These are phyloP conservation scores for Coniochaeta ligniaria DNA, from an alignment of 2,329 filamentous ascomycete genomes.

Conservation along the genomic window DNA sequence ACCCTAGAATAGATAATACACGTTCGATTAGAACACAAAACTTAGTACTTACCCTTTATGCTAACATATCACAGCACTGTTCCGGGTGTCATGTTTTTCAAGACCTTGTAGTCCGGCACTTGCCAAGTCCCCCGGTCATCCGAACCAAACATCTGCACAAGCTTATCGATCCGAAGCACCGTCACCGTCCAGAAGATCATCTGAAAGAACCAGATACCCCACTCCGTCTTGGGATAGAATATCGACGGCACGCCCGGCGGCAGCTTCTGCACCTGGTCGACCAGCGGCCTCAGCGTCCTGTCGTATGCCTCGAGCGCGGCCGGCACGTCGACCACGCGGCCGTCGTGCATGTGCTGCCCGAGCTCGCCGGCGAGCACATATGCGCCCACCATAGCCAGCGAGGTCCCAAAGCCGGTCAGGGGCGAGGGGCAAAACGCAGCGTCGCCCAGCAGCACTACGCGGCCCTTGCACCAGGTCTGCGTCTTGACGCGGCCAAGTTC, in stretches of 20 bases:
- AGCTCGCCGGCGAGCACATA: constrained; percentile 51
- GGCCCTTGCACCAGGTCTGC: constrained; percentile 32
- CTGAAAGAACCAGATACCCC: constrained; percentile 7
- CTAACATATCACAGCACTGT: background rate
- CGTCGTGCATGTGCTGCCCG: constrained; percentile 6
- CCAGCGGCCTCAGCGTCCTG: constrained; percentile 31
- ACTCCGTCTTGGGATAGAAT: constrained; percentile 3
- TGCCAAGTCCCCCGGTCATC: background rate
- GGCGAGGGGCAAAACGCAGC: constrained; percentile 42
- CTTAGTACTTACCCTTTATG: background rate
- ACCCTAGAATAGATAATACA: background rate
- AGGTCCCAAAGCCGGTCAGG: constrained; percentile 44
- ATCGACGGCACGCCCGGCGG: constrained; percentile 1
- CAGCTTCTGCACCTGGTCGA: constrained; percentile 1
- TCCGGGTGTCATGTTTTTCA: background rate
- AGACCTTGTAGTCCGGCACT: background rate
- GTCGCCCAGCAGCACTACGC: constrained; percentile 46
- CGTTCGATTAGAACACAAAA: background rate
- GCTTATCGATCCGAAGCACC: background rate
- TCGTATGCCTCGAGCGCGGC: constrained; percentile 36
- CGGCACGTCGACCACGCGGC: constrained; percentile 16
- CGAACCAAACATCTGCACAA: background rate
- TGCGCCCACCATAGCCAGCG: constrained; percentile 37
- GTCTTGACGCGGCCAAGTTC: constrained; percentile 37
- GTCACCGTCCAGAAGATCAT: background rate